Conservation (phyloP, 2,329 filamentous ascomycete genomes). For the Tetracladium maxilliforme region DNA sequence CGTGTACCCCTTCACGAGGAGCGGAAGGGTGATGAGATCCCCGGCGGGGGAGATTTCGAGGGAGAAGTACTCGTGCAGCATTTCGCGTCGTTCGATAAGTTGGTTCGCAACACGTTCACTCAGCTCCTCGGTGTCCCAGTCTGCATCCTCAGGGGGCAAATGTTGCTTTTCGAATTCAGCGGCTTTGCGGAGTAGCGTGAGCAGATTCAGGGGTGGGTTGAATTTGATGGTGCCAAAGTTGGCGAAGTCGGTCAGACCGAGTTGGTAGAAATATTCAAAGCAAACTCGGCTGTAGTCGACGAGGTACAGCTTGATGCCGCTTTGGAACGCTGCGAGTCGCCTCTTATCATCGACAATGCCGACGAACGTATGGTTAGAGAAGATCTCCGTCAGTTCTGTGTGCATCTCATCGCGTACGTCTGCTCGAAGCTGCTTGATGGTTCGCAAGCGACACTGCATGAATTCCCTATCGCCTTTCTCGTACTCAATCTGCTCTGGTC, state of each 20-base stretch:
- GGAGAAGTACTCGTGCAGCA: slow-evolving; percentile 88
- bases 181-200: slow-evolving; percentile 57
- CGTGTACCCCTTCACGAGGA: slow-evolving; percentile 79
- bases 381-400: slow-evolving; percentile 71
- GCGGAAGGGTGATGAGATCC: slow-evolving; percentile 63
- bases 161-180: slow-evolving; percentile 53
- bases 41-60: slow-evolving; percentile 69
- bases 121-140: slow-evolving; percentile 53
- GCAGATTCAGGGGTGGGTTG: slow-evolving; percentile 57
- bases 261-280: slow-evolving; percentile 89
- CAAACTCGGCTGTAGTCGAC: slow-evolving; percentile 82
- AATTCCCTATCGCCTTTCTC: slow-evolving; percentile 55
- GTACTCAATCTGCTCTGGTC: slow-evolving; percentile 47
- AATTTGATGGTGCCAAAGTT: slow-evolving; percentile 84
- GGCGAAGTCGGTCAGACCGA: slow-evolving; percentile 87
- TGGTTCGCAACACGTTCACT: slow-evolving; percentile 51
- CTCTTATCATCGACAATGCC: slow-evolving; percentile 80
- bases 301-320: slow-evolving; percentile 81
- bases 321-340: slow-evolving; percentile 83
- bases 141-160: slow-evolving; percentile 15
- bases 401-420: slow-evolving; percentile 73
- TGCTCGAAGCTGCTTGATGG: slow-evolving; percentile 70
- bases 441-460: slow-evolving; percentile 61
- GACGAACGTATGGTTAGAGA: slow-evolving; percentile 82
- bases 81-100: slow-evolving; percentile 62